phyloP scores from a whole-genome alignment of 73 alveolate species.

The Effrenium voratum region DNA sequence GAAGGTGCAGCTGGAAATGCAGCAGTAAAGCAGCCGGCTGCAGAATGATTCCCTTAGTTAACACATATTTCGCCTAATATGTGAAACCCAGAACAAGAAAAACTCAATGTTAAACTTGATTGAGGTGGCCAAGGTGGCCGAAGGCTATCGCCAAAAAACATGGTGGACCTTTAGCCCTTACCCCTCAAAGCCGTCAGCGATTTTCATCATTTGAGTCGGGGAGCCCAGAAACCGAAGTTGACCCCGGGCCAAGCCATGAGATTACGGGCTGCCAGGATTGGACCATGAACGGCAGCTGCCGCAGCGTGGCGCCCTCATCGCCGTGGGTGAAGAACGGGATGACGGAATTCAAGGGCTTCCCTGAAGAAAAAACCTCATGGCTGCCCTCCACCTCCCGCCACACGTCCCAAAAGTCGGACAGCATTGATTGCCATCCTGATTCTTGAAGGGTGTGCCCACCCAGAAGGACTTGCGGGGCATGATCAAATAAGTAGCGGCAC shows the following conservation, averaged over 20 bases:
- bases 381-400: not conserved
- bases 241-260: not conserved
- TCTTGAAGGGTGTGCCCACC: not conserved
- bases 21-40: not conserved
- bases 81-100: too few species aligned
- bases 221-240: not conserved
- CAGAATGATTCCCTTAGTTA: conserved; percentile 17
- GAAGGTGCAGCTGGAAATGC: conserved; percentile 25
- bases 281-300: conserved; percentile 19
- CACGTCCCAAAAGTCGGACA: not conserved
- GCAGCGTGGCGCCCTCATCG: conserved; percentile 16
- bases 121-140: too few species aligned
- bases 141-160: too few species aligned
- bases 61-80: too few species aligned
- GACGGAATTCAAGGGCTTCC: not conserved
- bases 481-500: not conserved
- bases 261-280: conserved; percentile 38
- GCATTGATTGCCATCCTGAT: not conserved
- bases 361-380: not conserved
- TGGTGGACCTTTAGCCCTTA: too few species aligned
- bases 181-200: too few species aligned
- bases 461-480: not conserved
- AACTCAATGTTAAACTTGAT: too few species aligned
- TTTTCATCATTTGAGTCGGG: not conserved
- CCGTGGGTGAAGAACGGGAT: conserved; percentile 7